These are phyloP conservation scores for Fomitopsis pinicola DNA, from an alignment of 1,284 basidiomycete species.

Conservation along the genomic window DNA sequence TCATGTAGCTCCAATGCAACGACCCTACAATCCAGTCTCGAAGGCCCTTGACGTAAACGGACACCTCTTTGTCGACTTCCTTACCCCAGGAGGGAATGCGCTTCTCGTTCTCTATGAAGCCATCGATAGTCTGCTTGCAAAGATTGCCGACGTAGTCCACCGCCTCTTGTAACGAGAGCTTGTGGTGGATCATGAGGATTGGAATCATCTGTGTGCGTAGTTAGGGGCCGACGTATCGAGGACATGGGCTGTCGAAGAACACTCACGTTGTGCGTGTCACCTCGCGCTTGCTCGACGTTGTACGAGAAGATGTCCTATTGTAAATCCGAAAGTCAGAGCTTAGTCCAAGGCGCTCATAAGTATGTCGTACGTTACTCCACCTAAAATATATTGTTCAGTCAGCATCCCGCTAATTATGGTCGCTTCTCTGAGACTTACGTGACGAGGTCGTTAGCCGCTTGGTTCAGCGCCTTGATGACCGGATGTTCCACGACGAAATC, in stretches of 20 bases:
- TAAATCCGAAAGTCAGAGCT: neutral
- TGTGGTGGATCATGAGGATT: constrained; percentile 23
- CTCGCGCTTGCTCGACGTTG: constrained; percentile 34
- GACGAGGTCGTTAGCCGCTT: constrained; percentile 37
- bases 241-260: neutral
- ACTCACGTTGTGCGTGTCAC: constrained; percentile 32
- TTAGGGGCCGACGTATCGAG: neutral
- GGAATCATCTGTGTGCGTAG: constrained; percentile 21
- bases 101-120: constrained; percentile 20
- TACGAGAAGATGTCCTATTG: constrained; percentile 37
- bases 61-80: constrained; percentile 26
- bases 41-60: constrained; percentile 25
- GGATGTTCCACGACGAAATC: constrained; percentile 35
- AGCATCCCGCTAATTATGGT: neutral
- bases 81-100: constrained; percentile 26
- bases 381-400: neutral
- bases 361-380: constrained; percentile 34
- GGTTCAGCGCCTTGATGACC: constrained; percentile 30
- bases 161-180: constrained; percentile 24
- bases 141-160: constrained; percentile 26
- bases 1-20: constrained; percentile 30
- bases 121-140: constrained; percentile 22
- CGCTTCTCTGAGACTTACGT: constrained; percentile 17
- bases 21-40: constrained; percentile 30
- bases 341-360: neutral